Base-by-base conservation (phyloP, 2,329 filamentous ascomycete genomes). In the Arthrobotrys sinensis region DNA sequence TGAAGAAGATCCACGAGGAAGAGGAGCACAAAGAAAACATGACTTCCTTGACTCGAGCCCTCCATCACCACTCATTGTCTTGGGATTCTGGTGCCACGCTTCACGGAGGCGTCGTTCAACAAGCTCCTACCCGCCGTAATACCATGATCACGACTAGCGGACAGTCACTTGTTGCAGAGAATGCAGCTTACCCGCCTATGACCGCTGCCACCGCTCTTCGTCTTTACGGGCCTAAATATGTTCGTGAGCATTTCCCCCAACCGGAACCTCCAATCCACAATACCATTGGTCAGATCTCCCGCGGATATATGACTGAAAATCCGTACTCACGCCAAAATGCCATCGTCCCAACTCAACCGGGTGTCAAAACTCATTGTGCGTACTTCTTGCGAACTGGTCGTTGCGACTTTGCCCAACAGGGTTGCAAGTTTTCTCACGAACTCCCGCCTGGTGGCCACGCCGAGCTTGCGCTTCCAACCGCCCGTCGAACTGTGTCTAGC, bases 381-480 rank as follows among this genome's bases (percentile, higher is more conserved):
- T 79, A 36, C 48, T 79, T 75, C 28, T 43, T 79, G 11, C 76
- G 76, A 34, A 79, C 76, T n/a, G 76, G 76, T 34, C 76, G 73
- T 34, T 79, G 76, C 24, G 76, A 79, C 21, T 79, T 79, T 62
- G 69, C 69, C n/a, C 76, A 79, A 48, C 76, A 79, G 48, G 76
- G 76, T 19, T 79, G 76, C 48, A 79, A 75, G 32, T 79, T 79
- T 32, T 79, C 76, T 1, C 76, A 79, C 21, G 76, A 79, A 19
- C 69, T 73, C 34, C 76, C 76, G 10, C 75, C 75, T 40, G 75
- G 75, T 38, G 75, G 75, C 28, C 14, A 55, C 7, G 62, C 50
- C 14, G 75, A 78, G 40, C 53, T 78, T 12, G n/a, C 40, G 19
- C 12, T 38, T 12, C 60, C 28, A 36, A 38, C 43, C 16, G 12